These are phyloP conservation scores for Rhodotorula glutinis DNA, from an alignment of 1,284 basidiomycete species.

Conservation along the genomic window DNA sequence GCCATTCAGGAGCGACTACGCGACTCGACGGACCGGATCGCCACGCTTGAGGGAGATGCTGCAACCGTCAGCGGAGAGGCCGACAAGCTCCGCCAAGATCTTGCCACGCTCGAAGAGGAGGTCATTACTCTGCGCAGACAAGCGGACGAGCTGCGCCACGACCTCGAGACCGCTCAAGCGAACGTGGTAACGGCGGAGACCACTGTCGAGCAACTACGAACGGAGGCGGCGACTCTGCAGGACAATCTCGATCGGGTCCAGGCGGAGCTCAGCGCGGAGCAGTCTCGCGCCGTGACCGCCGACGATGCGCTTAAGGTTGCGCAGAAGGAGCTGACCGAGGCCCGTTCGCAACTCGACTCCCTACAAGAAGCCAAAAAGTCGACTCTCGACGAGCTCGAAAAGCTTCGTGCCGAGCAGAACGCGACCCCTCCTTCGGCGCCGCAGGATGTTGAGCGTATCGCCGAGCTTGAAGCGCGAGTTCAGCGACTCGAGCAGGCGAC, in stretches of 20 bases:
- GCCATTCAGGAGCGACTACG: neutral
- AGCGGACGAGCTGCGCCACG: slow-evolving; percentile 2
- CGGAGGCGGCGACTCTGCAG: neutral
- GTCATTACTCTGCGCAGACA: neutral
- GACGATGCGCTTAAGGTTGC: neutral
- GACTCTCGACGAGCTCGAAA: neutral
- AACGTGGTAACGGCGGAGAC: neutral
- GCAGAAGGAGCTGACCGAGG: slow-evolving; percentile 2
- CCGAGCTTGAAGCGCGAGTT: slow-evolving; percentile 16
- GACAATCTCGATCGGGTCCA: neutral
- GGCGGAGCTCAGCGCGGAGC: neutral
- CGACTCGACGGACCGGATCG: neutral
- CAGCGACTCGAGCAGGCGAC: neutral
- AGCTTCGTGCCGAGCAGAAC: neutral
- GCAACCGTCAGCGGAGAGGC: slow-evolving; percentile 6
- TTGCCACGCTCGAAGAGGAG: slow-evolving; percentile 12
- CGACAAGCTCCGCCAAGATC: too few relatives aligned
- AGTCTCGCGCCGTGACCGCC: neutral
- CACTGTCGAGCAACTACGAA: neutral
- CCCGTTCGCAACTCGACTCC: slow-evolving; percentile 8
- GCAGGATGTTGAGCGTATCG: slow-evolving; percentile 5
- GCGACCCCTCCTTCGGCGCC: neutral
- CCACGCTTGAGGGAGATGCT: slow-evolving; percentile 6
- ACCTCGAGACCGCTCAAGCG: neutral
- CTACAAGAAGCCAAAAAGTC: neutral